Base-by-base conservation (phyloP, 1,139 yeast species). In the Candida sp. region DNA sequence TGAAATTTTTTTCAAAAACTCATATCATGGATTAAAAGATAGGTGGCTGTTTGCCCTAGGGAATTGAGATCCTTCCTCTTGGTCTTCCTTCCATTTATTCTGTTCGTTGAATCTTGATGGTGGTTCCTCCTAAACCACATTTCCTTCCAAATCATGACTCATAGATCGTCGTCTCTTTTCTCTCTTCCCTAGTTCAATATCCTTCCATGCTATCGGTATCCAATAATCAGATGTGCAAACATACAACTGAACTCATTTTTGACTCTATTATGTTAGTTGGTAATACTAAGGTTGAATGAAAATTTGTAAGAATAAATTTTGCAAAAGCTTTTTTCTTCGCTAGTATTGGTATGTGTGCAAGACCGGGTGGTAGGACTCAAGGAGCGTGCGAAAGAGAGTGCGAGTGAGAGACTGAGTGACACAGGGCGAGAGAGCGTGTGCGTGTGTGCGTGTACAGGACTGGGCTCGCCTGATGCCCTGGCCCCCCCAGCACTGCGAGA, bases 171-270 rank as follows among this genome's bases (percentile, higher is more conserved):
- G 5, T 31, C 5, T 4, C 4, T 31, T n/a, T 9, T n/a, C 12
- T 11, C 35, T 33, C 35, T 9, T 40, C 32, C 30, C 33, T 38
- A 12, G 33, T 8, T 42, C 33, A 42, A 39, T 39, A n/a, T 44
- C 38, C 12, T 34, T 42, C 9, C 38, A 7, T 48, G 32, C 17
- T 17, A 17, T 17, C 17, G 17, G 17, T 17, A 17, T 17, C 17
- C 17, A 17, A 17, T 17, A 17, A 17, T 17, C 17, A 17, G 31
- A 8, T 37, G 3, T 32, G 22, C 38, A 30, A 54, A 68, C 72
- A 67, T 68, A 68, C 72, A 59, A 59, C 60, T 67, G 62, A 68
- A 67, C 69, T 68, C 73, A 68, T 68, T 66, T 57, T 67, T 63
- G 64, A 60, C 39, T 65, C 42, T 46, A 27, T 31, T 40, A 34